Evolutionary conservation across 2,329 filamentous ascomycete species (phyloP), one percentile per base, ranked within the genome.

Genomic region (Gnomoniopsis sp.): DNA sequence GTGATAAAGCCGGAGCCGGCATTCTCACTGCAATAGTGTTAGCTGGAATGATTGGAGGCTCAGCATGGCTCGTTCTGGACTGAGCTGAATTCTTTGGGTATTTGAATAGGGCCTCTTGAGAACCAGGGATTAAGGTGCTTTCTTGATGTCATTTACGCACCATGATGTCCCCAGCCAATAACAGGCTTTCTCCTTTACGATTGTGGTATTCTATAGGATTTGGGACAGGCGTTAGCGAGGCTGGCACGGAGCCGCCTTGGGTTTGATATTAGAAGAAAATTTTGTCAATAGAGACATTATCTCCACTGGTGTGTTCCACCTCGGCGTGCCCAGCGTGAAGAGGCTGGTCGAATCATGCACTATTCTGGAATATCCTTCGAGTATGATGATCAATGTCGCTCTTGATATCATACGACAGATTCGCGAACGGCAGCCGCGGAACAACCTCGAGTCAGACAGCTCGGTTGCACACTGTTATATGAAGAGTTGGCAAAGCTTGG

Each of bases 21-120:
- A 76, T 83, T 55, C 14, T 82, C 46, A 83, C 80, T 0, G 69
- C 77, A 34, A 8, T 81, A 2, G 62, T 81, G 3, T 65, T 80
- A 22, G 71, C 73, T 0, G 69, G 73, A 19, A 72, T 73, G 1
- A 53, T 78, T 2, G 74, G 74, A 17, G 75, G 75, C 4, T 82
- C 80, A 68, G 70, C 74, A 33, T 83, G 80, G 80, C 82, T 83
- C 78, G 77, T 76, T 58, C 47, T 70, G 10, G 71, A 73, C 44
- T 56, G 53, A 50, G 38, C 38, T 41, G 38, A 6, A 41, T 6
- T 41, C 14, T 15, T 6, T 3, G n/a, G 3, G 38, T 8, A 38
- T 15, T 38, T 38, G 34, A 38, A 15, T 15, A n/a, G 12, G 12
- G 38, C 4, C 4, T 15, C 12, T n/a, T 15, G 38, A n/a, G 38